Conservation (phyloP, 1,284 basidiomycete species). For the Waitea zeae region DNA sequence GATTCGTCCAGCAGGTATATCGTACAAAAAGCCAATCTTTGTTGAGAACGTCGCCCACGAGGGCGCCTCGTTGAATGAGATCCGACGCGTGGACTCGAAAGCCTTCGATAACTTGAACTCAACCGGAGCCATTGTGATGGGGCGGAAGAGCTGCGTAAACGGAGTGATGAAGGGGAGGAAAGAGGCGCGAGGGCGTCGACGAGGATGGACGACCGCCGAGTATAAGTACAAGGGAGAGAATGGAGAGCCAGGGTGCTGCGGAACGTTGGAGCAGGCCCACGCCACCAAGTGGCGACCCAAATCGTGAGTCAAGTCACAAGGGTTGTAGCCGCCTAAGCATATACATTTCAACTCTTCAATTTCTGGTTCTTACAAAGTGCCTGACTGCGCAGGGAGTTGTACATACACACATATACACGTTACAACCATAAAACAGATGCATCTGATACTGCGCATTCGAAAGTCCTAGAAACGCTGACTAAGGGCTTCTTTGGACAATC, state of each 20-base stretch:
- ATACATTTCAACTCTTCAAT: background rate
- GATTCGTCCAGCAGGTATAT: constrained; percentile 34
- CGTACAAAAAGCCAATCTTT: constrained; percentile 35
- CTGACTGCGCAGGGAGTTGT: too few species aligned
- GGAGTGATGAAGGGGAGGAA: constrained; percentile 7
- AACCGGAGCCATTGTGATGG: constrained; percentile 21
- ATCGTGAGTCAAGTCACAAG: too few species aligned
- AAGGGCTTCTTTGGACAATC: too few species aligned
- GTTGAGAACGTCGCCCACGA: constrained; percentile 37
- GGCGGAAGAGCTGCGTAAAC: too few species aligned
- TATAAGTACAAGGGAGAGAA: background rate
- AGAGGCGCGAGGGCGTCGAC: background rate
- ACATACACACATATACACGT: too few species aligned
- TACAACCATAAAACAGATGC: too few species aligned
- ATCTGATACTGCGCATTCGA: too few species aligned
- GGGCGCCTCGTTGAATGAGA: constrained; percentile 30
- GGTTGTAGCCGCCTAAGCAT: background rate
- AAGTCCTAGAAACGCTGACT: too few species aligned
- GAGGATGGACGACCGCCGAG: background rate
- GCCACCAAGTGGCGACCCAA: too few species aligned
- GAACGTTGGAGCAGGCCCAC: background rate
- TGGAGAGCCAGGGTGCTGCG: background rate
- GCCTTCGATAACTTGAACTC: constrained; percentile 38
- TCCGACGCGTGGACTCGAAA: constrained; percentile 35
- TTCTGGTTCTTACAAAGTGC: too few species aligned